Base-by-base conservation (phyloP, 768 basidiomycete genomes). In the Phanerochaete carnosa region DNA sequence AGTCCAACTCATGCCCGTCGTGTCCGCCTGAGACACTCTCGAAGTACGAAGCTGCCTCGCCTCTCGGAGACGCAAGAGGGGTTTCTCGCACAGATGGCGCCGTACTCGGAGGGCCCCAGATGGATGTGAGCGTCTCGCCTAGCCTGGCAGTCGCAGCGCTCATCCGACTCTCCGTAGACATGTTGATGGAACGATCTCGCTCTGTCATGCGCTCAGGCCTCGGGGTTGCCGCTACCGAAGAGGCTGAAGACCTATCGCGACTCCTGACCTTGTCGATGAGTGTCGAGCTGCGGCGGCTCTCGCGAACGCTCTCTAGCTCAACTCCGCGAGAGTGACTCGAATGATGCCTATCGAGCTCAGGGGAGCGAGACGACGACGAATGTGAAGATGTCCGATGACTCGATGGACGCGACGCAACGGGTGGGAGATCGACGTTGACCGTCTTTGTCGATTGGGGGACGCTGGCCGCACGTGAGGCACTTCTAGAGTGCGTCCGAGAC, bases 101-200 rank as follows among this genome's bases (percentile, higher is more conserved):
- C 53, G 55, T 22, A 61, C 63, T 46, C 35, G 49, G 22, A 43
- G 65, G 23, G 26, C 83, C 85, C 82, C 84, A 84, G 5, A 83
- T 74, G 0, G 82, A 76, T 23, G 68, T 76, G 46, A 83, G 76
- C 4, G 78, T 66, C 1, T 83, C 74, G 1, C 67, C 77, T 23
- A 83, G 74, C 55, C 63, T 45, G 7, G 52, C 53, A 1, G 53
- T 62, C 30, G 55, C 55, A 37, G 26, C 52, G 28, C 45, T 63
- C 35, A 74, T 74, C 50, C 75, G 75, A 29, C 76, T 74, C 25
- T 75, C 75, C 22, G 74, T 68, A n/a, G 71, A 72, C 6, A 68
- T 57, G 39, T 69, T 70, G 47, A 73, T 62, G 15, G 70, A 68
- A 26, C 72, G 68, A 64, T 70, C 79, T 65, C 66, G 71, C 67